Evolutionary conservation across 2,329 filamentous ascomycete genomes (phyloP).

Genomic region (Alternaria longipes): DNA sequence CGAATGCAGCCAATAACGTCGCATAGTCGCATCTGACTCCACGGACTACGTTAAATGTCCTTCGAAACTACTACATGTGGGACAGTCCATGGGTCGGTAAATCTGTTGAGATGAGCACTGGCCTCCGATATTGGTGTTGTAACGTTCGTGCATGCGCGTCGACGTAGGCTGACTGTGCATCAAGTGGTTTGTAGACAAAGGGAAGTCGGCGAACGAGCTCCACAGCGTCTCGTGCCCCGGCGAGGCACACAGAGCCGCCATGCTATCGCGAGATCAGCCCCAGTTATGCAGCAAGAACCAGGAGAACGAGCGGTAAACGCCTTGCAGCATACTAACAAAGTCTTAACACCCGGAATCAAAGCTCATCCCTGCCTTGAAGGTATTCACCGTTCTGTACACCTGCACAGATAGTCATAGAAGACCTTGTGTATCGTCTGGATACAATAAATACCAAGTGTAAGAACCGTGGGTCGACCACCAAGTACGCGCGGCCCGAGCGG

Average conservation of each 20-base stretch:
- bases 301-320: constrained; percentile 12
- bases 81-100: constrained; percentile 6
- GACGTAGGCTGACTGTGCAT: constrained; percentile 6
- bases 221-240: background rate
- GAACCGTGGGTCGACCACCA: no score
- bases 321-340: background rate
- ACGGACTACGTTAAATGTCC: background rate
- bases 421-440: no score
- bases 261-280: background rate
- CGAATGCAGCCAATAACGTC: constrained; percentile 3
- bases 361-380: no score
- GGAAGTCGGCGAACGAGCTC: background rate
- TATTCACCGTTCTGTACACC: no score
- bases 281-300: background rate
- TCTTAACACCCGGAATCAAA: no score
- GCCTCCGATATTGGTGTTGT: background rate
- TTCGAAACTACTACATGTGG: background rate
- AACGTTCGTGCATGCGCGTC: constrained; percentile 2
- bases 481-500: background rate
- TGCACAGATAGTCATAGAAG: no score
- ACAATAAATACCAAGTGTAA: no score
- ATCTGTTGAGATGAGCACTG: background rate
- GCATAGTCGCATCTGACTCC: background rate
- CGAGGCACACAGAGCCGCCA: background rate
- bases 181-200: background rate